These are phyloP conservation scores for Prillingera fragicola DNA, from an alignment of 1,284 basidiomycete species.

Conservation along the genomic window DNA sequence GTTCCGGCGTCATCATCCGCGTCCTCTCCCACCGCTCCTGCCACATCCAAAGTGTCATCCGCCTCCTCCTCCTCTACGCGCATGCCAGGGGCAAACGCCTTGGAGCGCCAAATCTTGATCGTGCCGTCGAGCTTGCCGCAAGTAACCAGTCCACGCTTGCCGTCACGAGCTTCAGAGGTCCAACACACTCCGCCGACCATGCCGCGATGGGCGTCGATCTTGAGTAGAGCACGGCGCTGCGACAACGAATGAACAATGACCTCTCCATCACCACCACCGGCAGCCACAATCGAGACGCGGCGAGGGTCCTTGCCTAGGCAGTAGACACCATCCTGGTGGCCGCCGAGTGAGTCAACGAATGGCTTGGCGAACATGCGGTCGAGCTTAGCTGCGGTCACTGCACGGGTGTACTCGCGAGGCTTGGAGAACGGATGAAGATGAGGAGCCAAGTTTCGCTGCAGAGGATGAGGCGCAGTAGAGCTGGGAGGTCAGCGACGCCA, in stretches of 20 bases:
- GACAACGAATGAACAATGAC: constrained; percentile 85
- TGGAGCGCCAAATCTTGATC: constrained; percentile 79
- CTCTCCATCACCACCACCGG: constrained; percentile 92
- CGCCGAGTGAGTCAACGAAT: constrained; percentile 83
- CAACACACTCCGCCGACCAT: constrained; percentile 70
- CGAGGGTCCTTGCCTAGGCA: constrained; percentile 72
- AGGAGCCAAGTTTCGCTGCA: constrained; percentile 87
- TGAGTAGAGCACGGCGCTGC: constrained; percentile 60
- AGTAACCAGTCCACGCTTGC: constrained; percentile 66
- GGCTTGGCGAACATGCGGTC: constrained; percentile 96
- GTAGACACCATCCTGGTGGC: constrained; percentile 94
- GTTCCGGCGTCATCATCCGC: constrained; percentile 43
- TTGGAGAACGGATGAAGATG: constrained; percentile 89
- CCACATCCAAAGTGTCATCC: constrained; percentile 35
- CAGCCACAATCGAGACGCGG: constrained; percentile 75
- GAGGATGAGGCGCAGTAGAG: constrained; percentile 54
- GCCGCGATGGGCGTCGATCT: constrained; percentile 79
- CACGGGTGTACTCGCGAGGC: constrained; percentile 87
- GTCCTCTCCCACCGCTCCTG: constrained; percentile 42
- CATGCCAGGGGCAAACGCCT: constrained; percentile 42
- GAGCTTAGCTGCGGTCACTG: constrained; percentile 92
- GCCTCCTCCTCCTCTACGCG: constrained; percentile 42
- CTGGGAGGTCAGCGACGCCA: constrained; percentile 5
- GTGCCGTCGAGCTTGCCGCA: constrained; percentile 82
- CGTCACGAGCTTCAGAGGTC: constrained; percentile 48